Evolutionary conservation across 2,329 filamentous ascomycete species (phyloP).

Genomic region (Elsinoe batatas): DNA sequence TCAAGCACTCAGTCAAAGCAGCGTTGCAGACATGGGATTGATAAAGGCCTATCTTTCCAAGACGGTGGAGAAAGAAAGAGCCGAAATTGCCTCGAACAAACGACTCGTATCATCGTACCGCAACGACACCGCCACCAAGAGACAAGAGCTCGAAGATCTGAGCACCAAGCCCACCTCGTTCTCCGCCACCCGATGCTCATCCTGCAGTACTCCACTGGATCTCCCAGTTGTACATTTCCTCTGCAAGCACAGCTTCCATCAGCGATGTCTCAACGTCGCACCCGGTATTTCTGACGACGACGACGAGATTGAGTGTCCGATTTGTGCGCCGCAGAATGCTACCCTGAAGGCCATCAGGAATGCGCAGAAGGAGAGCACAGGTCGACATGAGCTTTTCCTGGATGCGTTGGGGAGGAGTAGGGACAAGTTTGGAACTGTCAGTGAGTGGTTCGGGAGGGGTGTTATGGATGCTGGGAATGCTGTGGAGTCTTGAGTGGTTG

Average conservation of each 20-base stretch:
- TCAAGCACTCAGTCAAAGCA: slow-evolving; percentile 69
- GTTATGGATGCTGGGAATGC: slow-evolving; percentile 56
- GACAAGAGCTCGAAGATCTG: slow-evolving; percentile 67
- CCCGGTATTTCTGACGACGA: slow-evolving; percentile 40
- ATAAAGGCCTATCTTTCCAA: slow-evolving; percentile 85
- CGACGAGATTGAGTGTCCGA: slow-evolving; percentile 67
- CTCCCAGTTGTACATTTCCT: slow-evolving; percentile 90
- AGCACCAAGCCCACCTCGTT: slow-evolving; percentile 76
- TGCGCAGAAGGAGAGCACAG: slow-evolving; percentile 77
- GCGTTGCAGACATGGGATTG: slow-evolving; percentile 93
- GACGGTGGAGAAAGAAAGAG: slow-evolving; percentile 79
- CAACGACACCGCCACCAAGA: slow-evolving; percentile 69
- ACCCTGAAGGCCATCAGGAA: slow-evolving; percentile 79
- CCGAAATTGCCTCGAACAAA: slow-evolving; percentile 72
- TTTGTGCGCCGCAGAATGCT: slow-evolving; percentile 74
- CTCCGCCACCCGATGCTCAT: slow-evolving; percentile 77
- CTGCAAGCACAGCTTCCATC: slow-evolving; percentile 95
- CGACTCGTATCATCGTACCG: slow-evolving; percentile 76
- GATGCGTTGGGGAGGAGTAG: slow-evolving; percentile 66
- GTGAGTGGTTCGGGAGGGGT: slow-evolving; percentile 88
- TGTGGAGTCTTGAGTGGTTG: slow-evolving; percentile 2
- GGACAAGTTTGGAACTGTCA: slow-evolving; percentile 81
- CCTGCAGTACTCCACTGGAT: slow-evolving; percentile 69
- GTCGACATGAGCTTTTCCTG: slow-evolving; percentile 80
- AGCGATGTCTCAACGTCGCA: slow-evolving; percentile 64